Base-by-base conservation (phyloP, 495 filamentous ascomycete genomes). In the Achaetomiella virescens region DNA sequence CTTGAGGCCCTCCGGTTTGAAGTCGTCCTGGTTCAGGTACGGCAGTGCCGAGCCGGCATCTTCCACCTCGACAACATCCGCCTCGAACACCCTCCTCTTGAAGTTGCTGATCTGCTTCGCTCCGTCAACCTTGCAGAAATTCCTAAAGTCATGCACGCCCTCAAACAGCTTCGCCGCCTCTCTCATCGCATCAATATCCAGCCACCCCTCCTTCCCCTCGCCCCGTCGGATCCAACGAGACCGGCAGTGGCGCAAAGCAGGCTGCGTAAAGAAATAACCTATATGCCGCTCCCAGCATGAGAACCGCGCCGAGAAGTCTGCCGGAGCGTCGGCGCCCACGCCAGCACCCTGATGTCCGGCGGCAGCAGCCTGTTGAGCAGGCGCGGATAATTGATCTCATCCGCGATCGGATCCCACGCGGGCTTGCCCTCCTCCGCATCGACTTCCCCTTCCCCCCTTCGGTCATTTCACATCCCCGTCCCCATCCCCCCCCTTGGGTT, bases 221-320 rank as follows among this genome's bases (percentile, higher is more conserved):
- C n/a, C n/a, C n/a, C n/a, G n/a, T 46, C n/a, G 63, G 43, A 40
- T 70, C 70, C 36, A 67, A 15, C 43, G 40, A 35, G 35, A 60
- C 33, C 2, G 81, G 81, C 17, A 69, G 51, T 1, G 91, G 90
- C 24, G 82, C 63, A 61, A 90, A 95, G 87, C 87, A 0, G 93
- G 95, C 62, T 96, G 87, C 9, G 92, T 97, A 77, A 98, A 98
- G 79, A 96, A 97, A 72, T 97, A 98, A n/a, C 38, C 85, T 81
- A 70, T 98, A 98, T 84, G 84, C 44, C 93, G 81, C 68, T 95
- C 89, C 45, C 84, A 79, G 73, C 93, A 98, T 49, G 85, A 89
- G 75, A 96, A 95, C n/a, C 95, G 84, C 14, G 93, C 92, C 49
- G 89, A 89, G 70, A 98, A 98, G 51, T 80, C 79, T 15, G 73